Conservation (phyloP, 164 flowering plant species). For the Stephania cephalantha region DNA sequence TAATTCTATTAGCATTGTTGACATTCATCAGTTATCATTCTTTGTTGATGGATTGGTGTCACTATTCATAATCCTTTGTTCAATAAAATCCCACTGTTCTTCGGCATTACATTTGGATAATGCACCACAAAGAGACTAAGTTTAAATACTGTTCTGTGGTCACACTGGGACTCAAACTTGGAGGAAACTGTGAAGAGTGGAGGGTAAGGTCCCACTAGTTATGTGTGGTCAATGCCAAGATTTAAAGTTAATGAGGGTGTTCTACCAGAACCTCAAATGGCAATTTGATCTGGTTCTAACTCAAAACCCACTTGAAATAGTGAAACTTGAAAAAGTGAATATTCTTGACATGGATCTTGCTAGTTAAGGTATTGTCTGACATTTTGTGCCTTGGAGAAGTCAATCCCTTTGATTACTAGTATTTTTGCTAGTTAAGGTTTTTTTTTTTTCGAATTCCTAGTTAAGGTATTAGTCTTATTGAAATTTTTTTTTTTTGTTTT, state of each 20-base stretch:
- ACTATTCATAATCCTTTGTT: background rate
- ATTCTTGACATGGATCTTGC: background rate
- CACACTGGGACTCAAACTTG: background rate
- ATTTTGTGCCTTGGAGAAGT: too few relatives aligned
- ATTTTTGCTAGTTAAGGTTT: too few relatives aligned
- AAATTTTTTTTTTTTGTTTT: too few relatives aligned
- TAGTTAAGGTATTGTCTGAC: background rate
- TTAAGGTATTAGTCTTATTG: too few relatives aligned
- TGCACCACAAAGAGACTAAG: background rate
- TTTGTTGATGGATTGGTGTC: background rate
- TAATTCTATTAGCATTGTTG: background rate
- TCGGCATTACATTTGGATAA: background rate
- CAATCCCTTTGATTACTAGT: too few relatives aligned
- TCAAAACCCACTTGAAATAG: too few relatives aligned
- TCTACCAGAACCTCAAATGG: background rate
- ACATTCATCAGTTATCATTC: background rate
- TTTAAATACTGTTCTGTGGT: background rate
- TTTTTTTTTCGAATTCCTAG: too few relatives aligned
- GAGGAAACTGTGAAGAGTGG: constrained; percentile 2
- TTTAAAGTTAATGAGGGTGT: too few relatives aligned
- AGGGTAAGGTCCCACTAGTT: background rate
- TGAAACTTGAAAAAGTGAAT: background rate
- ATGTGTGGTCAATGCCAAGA: background rate
- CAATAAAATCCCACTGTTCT: background rate
- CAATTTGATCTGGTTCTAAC: background rate